Base-by-base conservation (phyloP, 192 early-diverging fungal genomes). In the Pilobolus umbonatus region DNA sequence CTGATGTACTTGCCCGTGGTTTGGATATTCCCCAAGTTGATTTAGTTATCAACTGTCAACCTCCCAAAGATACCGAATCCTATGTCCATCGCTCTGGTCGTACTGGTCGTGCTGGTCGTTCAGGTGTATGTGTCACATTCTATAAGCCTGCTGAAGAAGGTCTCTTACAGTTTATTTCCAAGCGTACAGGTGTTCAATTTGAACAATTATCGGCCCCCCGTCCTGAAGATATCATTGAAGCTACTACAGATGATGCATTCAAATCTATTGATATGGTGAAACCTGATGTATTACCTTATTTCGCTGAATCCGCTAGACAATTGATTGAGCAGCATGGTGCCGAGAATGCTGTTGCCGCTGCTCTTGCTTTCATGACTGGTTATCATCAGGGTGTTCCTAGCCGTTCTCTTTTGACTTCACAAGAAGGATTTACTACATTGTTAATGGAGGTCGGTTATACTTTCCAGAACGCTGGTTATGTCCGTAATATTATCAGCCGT, bases 11-110 rank as follows among this genome's bases (percentile, higher is more conserved):
- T 34, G 94, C 93, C 26, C 91, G 95, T 73, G 95, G 95, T 62
- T 80, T 96, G 57, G 93, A 96, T 80, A 95, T 98, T 62, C 92
- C 92, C 38, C 88, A 94, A 76, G 92, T 96, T 45, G 95, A 96
- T 80, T 75, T 98, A 34, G 95, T 98, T 19, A 91, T 98, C 78
- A 96, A 98, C 76, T 87, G 86, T 63, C 92, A 96, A 62, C 94
- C 94, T 42, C 94, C 94, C 55, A 82, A 83, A 69, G 94, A 98
- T 69, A 80, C 93, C 19, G 93, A 98, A 66, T 84, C 87, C 21
- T 98, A 97, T 68, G 91, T 98, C 43, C 95, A 98, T 76, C 87
- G 95, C 51, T 90, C 89, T 40, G 95, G 95, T 17, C 84, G 95
- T 69, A 96, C 94, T 1, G 95, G 93, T 32, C 91, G 95, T 71